Conservation (phyloP, 108 stramenopile genomes). For the Skeletonema menzelii region DNA sequence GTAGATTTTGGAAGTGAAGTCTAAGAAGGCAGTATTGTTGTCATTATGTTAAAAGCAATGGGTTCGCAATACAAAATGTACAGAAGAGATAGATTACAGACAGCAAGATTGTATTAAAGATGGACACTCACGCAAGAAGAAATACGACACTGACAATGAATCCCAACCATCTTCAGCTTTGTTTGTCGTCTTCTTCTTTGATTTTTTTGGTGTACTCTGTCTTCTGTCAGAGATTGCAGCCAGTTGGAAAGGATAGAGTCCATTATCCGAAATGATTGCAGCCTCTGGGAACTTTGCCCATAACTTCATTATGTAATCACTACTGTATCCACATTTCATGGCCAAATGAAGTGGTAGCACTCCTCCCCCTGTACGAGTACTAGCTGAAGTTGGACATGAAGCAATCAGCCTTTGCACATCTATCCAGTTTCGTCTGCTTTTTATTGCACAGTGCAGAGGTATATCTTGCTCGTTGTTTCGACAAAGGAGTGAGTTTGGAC, state of each 20-base stretch:
- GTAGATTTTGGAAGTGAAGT: constrained; percentile 29
- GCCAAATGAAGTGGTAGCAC: constrained; percentile 28
- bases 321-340: constrained; percentile 5
- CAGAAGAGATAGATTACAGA: neutral
- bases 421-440: constrained; percentile 6
- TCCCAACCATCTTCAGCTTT: neutral
- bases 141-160: constrained; percentile 14
- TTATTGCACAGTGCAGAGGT: constrained; percentile 29
- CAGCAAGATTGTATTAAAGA: neutral
- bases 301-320: neutral
- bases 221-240: neutral
- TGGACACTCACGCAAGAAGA: constrained; percentile 21
- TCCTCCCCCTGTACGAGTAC: constrained; percentile 8
- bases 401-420: constrained; percentile 17
- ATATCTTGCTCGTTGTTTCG: constrained; percentile 8
- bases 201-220: neutral
- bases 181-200: neutral
- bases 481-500: neutral
- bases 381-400: constrained; percentile 5
- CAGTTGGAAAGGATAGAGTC: constrained; percentile 19
- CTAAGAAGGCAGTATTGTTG: no score
- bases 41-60: neutral
- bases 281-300: constrained; percentile 17
- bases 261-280: constrained; percentile 12
- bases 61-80: neutral